Evolutionary conservation across 179 eudicot species (phyloP).

Genomic region (Kewa caespitosa): DNA sequence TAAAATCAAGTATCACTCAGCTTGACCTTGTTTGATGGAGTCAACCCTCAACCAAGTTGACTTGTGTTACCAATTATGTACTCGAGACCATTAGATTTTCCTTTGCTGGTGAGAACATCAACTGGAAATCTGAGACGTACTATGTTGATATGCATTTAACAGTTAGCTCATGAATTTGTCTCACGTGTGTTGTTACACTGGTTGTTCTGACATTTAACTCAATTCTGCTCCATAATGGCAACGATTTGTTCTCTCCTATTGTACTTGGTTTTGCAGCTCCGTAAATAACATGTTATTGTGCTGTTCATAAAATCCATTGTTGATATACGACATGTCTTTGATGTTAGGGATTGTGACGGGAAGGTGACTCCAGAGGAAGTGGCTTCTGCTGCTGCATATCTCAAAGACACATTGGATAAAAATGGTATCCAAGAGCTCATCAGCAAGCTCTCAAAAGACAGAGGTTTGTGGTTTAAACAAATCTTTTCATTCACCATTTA

Average conservation of each 20-base stretch:
- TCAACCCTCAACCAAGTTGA: not conserved
- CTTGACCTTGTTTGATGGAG: not conserved
- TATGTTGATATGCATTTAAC: conserved; percentile 7
- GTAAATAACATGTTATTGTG: not conserved
- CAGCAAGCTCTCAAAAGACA: conserved; percentile 85
- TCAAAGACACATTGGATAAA: conserved; percentile 80
- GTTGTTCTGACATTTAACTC: no score
- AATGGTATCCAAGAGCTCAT: conserved; percentile 94
- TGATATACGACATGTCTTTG: conserved; percentile 3
- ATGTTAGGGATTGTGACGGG: conserved; percentile 83
- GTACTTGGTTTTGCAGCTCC: not conserved
- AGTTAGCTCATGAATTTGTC: not conserved
- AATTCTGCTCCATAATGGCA: not conserved
- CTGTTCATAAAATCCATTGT: not conserved
- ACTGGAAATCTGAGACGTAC: not conserved
- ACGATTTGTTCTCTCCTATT: not conserved
- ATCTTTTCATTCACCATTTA: not conserved
- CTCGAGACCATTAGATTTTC: not conserved
- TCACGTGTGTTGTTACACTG: not conserved
- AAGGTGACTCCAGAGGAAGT: conserved; percentile 97
- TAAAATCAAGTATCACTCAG: not conserved
- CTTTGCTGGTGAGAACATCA: not conserved
- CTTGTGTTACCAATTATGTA: not conserved
- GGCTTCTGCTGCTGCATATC: conserved; percentile 85
- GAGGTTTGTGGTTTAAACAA: conserved; percentile 41